Evolutionary conservation across 805 yeast genomes (phyloP).

Genomic region (Priceomyces medius): DNA sequence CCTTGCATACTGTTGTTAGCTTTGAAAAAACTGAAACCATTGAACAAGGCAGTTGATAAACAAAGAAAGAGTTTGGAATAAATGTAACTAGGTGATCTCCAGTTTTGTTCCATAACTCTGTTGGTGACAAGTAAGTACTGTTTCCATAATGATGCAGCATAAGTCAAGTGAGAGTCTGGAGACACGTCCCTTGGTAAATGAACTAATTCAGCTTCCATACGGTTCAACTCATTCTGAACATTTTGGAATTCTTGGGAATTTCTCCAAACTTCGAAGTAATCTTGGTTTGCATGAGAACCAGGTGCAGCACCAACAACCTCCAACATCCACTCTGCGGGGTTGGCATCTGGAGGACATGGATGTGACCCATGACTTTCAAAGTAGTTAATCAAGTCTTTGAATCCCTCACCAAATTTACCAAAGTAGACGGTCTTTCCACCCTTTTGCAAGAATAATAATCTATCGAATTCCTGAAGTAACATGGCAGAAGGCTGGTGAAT

Average conservation of each 20-base stretch:
- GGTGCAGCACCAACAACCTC: conserved; percentile 84
- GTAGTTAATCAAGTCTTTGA: conserved; percentile 55
- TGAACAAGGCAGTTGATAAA: conserved; percentile 54
- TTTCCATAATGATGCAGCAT: conserved; percentile 28
- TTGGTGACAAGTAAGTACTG: conserved; percentile 30
- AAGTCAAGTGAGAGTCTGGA: conserved; percentile 26
- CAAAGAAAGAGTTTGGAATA: conserved; percentile 60
- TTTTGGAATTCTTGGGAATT: conserved; percentile 60
- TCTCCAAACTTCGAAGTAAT: conserved; percentile 76
- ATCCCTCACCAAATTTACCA: conserved; percentile 74
- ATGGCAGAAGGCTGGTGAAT: conserved; percentile 87
- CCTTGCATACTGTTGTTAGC: conserved; percentile 57
- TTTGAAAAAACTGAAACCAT: conserved; percentile 72
- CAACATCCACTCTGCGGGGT: conserved; percentile 79
- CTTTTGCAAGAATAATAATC: conserved; percentile 62
- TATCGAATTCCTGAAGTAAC: conserved; percentile 73
- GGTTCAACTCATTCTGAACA: conserved; percentile 57
- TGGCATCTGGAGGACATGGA: conserved; percentile 36
- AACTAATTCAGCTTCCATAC: conserved; percentile 59
- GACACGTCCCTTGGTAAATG: conserved; percentile 24
- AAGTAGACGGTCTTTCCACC: conserved; percentile 83
- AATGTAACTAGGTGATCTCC: conserved; percentile 64
- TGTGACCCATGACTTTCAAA: conserved; percentile 71
- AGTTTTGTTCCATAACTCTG: conserved; percentile 32
- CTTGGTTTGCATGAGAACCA: conserved; percentile 70